Conservation (phyloP, 2,329 filamentous ascomycete species). For the Cordyceps cateniannulata region DNA sequence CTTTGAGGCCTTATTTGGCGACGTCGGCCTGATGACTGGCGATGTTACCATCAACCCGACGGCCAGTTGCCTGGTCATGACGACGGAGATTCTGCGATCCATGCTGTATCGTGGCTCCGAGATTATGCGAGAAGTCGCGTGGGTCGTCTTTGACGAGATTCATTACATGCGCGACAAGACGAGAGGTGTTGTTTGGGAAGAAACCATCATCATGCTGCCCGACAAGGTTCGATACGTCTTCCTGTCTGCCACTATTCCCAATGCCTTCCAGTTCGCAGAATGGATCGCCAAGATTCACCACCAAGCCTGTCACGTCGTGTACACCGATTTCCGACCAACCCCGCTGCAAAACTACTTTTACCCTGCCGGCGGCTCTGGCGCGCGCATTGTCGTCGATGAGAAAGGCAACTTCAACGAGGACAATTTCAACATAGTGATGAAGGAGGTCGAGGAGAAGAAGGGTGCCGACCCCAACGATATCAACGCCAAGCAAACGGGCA, state of each 20-base stretch:
- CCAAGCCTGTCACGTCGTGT: conserved; percentile 97
- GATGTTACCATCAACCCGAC: conserved; percentile 99
- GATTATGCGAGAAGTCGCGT: conserved; percentile 98
- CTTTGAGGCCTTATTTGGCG: conserved; percentile 90
- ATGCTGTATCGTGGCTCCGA: conserved; percentile 98
- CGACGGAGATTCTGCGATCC: conserved; percentile 95
- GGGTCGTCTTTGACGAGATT: conserved; percentile 98
- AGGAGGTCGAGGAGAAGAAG: conserved; percentile 78
- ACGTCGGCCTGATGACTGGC: conserved; percentile 96
- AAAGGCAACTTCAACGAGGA: conserved; percentile 94
- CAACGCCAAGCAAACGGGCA: conserved; percentile 74
- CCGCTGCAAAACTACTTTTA: conserved; percentile 98
- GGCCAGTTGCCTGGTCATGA: conserved; percentile 97
- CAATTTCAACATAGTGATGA: conserved; percentile 96
- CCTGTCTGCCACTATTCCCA: conserved; percentile 94
- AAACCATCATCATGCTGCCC: conserved; percentile 94
- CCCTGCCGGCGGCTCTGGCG: conserved; percentile 84
- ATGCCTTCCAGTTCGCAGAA: conserved; percentile 98
- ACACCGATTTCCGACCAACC: conserved; percentile 96
- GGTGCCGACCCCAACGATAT: conserved; percentile 76
- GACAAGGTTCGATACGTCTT: conserved; percentile 99
- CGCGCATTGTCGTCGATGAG: conserved; percentile 91
- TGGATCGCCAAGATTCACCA: conserved; percentile 98
- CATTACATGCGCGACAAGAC: conserved; percentile 96
- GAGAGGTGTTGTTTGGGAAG: conserved; percentile 96